phyloP scores from a whole-genome alignment of 2,329 filamentous ascomycete genomes.

The Knoxdaviesia proteae region DNA sequence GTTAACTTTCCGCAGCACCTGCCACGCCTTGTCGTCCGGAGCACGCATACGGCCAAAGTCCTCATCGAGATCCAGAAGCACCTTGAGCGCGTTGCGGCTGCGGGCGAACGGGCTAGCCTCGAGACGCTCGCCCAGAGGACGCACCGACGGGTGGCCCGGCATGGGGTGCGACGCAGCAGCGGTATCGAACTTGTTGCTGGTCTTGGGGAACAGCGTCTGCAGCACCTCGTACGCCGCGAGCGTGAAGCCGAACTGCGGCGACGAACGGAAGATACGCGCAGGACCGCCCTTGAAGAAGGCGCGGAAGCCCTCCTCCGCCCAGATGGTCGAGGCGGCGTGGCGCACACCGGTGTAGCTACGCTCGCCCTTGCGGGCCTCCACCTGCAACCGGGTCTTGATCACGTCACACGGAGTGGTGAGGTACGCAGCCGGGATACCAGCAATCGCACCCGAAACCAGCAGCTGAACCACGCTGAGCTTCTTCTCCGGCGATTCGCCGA shows the following conservation, averaged over 20 bases:
- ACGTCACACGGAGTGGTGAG: slow-evolving; percentile 95
- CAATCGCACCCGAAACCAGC: slow-evolving; percentile 82
- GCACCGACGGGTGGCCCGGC: slow-evolving; percentile 28
- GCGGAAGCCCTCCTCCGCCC: slow-evolving; percentile 75
- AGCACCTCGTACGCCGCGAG: slow-evolving; percentile 87
- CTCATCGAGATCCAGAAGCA: slow-evolving; percentile 84
- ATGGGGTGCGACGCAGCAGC: slow-evolving; percentile 18
- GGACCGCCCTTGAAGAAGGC: slow-evolving; percentile 98
- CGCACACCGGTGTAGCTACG: slow-evolving; percentile 68
- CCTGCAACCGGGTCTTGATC: slow-evolving; percentile 96
- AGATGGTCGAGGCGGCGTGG: slow-evolving; percentile 68
- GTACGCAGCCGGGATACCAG: slow-evolving; percentile 80
- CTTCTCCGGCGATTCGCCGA: slow-evolving; percentile 72
- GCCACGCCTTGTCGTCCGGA: slow-evolving; percentile 30
- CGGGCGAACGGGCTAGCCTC: slow-evolving; percentile 30
- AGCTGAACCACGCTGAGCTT: slow-evolving; percentile 82
- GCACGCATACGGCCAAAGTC: slow-evolving; percentile 65
- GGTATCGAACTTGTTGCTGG: no score
- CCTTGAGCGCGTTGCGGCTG: slow-evolving; percentile 82
- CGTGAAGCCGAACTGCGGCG: slow-evolving; percentile 94
- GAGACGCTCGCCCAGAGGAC: slow-evolving; percentile 19
- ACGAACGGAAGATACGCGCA: slow-evolving; percentile 83
- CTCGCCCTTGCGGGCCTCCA: slow-evolving; percentile 92
- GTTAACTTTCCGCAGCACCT: slow-evolving; percentile 20
- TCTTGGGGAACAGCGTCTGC: slow-evolving; percentile 48